Conservation (phyloP, 2,329 filamentous ascomycete species). For the Fusarium transvaalense region DNA sequence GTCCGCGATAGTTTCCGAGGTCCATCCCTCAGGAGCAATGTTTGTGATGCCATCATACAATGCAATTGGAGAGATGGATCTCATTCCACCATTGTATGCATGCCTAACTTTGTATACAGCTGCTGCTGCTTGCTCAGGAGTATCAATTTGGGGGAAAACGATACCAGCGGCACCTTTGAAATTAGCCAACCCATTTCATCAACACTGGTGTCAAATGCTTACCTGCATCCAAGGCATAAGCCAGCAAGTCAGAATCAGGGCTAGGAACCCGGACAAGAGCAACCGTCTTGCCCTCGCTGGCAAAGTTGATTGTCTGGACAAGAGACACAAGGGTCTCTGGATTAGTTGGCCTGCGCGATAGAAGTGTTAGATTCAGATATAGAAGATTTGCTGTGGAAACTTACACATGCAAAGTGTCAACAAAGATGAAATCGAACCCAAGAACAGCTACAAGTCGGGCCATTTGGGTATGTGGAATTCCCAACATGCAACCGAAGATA, state of each 20-base stretch:
- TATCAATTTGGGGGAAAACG: conserved; percentile 4
- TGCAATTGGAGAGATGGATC: conserved; percentile 1
- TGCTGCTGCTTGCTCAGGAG: conserved; percentile 1
- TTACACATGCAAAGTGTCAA: conserved; percentile 11
- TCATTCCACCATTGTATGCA: background rate
- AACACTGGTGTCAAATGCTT: background rate
- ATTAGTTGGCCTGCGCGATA: background rate
- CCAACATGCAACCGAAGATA: conserved; percentile 6
- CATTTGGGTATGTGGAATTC: conserved; percentile 1
- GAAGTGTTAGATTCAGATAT: background rate
- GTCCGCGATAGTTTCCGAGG: background rate
- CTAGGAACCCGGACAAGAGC: conserved; percentile 1
- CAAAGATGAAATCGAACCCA: conserved; percentile 8
- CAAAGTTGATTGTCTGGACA: conserved; percentile 7
- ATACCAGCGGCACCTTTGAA: conserved; percentile 6
- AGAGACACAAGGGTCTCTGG: conserved; percentile 8
- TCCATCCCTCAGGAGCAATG: background rate
- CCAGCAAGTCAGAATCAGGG: conserved; percentile 3
- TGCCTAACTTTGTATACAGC: conserved; percentile 1
- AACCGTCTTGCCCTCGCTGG: conserved; percentile 1
- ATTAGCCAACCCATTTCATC: background rate
- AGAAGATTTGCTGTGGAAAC: accelerated
- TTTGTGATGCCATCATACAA: conserved; percentile 7
- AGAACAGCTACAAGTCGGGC: conserved; percentile 5
- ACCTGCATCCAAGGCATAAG: conserved; percentile 13